Base-by-base conservation (phyloP, 2,329 filamentous ascomycete genomes). In the Gnomoniopsis sp. region DNA sequence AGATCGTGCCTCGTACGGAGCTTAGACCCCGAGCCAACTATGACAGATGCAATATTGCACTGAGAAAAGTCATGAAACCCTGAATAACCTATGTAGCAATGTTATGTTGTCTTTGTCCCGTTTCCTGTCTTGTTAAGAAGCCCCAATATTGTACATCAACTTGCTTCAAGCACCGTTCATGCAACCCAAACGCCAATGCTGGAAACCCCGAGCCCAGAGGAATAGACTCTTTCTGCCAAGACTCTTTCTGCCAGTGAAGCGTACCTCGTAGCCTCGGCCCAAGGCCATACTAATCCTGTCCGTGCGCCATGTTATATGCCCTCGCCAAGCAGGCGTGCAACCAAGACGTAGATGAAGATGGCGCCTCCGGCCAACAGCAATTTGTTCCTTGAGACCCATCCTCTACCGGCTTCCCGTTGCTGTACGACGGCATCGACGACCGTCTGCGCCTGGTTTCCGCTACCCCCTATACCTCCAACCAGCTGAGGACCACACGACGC, bases 381-480 rank as follows among this genome's bases (percentile, higher is more conserved):
- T 75, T 91, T 95, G 75, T 97, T 90, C 62, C 86, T 83, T 65
- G 86, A 82, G 63, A 96, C 72, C 91, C 91, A 98, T 59, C 91
- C 85, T 66, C 91, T 87, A 0, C 91, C 90, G 2, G 88, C 91
- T 64, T 95, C 88, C 63, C 90, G 87, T 82, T 77, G 88, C 82
- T 82, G 91, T 73, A 74, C 90, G 72, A 76, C 90, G 1, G 80
- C 91, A 65, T 93, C 90, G n/a, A 95, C 88, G 1, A 96, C 71
- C 71, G 89, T 75, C 82, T 88, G 79, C 72, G 86, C 75, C 80
- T 86, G 77, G 81, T 81, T 68, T 72, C 89, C 72, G 74, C 88
- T 75, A 75, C 87, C 75, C 79, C 84, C 58, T 72, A 88, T 68
- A 74, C 89, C 80, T 72, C 90, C 76, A 21, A 59, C 60, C 53